Evolutionary conservation across 2,329 filamentous ascomycete genomes (phyloP).

Genomic region (Curvularia lunata): DNA sequence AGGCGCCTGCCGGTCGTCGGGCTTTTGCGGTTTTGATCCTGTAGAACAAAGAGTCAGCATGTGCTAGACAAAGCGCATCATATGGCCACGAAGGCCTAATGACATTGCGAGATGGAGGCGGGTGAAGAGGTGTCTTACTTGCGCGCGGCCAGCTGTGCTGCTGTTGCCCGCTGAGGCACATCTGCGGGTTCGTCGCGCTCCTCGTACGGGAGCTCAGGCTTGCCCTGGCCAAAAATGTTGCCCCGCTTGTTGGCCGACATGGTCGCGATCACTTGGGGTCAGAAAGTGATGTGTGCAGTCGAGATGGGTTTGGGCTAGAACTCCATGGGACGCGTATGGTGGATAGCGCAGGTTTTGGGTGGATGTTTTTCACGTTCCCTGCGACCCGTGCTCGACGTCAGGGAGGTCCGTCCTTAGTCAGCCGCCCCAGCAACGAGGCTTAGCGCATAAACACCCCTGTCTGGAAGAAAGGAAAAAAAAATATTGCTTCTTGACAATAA

Average conservation of each 20-base stretch:
- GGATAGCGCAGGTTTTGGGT: slow-evolving; percentile 8
- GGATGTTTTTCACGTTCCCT: slow-evolving; percentile 19
- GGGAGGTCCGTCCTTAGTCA: slow-evolving; percentile 13
- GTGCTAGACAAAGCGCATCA: slow-evolving; percentile 15
- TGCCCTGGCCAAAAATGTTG: slow-evolving; percentile 38
- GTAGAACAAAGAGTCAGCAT: slow-evolving; percentile 26
- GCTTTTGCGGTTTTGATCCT: slow-evolving; percentile 39
- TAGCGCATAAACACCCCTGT: neutral
- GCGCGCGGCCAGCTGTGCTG: slow-evolving; percentile 61
- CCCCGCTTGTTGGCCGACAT: slow-evolving; percentile 41
- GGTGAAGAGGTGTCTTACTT: slow-evolving; percentile 55
- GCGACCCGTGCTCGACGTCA: slow-evolving; percentile 22
- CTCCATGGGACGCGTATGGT: slow-evolving; percentile 17
- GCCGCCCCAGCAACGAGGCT: slow-evolving; percentile 12
- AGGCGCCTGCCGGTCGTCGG: slow-evolving; percentile 31
- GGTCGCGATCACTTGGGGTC: slow-evolving; percentile 24
- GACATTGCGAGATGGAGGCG: neutral
- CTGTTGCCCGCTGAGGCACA: slow-evolving; percentile 58
- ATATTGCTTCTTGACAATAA: neutral
- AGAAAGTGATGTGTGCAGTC: slow-evolving; percentile 16
- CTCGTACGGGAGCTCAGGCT: slow-evolving; percentile 35
- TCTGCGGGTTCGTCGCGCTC: slow-evolving; percentile 50
- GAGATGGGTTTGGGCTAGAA: slow-evolving; percentile 13
- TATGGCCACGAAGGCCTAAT: neutral
- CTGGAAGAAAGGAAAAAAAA: slow-evolving; percentile 1